phyloP scores from a whole-genome alignment of 2,329 filamentous ascomycete species.

The Bipolaris oryzae region DNA sequence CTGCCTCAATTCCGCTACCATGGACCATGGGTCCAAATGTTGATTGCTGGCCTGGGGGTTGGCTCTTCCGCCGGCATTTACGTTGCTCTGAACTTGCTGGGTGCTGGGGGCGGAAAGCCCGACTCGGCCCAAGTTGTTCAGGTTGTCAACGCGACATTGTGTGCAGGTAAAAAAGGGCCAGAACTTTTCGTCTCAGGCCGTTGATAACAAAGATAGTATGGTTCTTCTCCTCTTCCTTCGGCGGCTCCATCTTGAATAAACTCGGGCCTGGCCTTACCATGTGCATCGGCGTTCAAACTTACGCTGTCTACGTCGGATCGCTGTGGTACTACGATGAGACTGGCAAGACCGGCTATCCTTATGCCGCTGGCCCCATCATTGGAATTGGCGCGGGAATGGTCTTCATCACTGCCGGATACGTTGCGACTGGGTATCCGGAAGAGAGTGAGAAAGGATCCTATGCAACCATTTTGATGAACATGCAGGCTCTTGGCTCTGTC shows the following conservation, averaged over 20 bases:
- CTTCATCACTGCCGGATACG: conserved; percentile 41
- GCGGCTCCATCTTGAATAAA: conserved; percentile 41
- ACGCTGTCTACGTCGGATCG: conserved; percentile 40
- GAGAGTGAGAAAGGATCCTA: conserved; percentile 39
- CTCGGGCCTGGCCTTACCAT: conserved; percentile 40
- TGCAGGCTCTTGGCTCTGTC: conserved; percentile 38
- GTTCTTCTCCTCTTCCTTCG: conserved; percentile 43
- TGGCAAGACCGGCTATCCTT: conserved; percentile 40
- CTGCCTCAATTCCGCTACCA: conserved; percentile 38
- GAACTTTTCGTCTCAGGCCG: too few species aligned
- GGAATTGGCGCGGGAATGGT: conserved; percentile 44
- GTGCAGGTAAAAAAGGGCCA: conserved; percentile 20
- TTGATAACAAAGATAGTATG: conserved; percentile 25
- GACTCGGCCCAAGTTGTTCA: conserved; percentile 42
- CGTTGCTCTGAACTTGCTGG: conserved; percentile 39
- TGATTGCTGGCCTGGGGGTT: conserved; percentile 40
- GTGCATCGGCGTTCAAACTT: conserved; percentile 41
- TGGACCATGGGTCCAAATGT: conserved; percentile 40
- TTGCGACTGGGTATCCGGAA: conserved; percentile 40
- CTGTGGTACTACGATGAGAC: conserved; percentile 43
- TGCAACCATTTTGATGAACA: conserved; percentile 40
- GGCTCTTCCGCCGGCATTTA: conserved; percentile 40
- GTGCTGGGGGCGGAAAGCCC: conserved; percentile 37
- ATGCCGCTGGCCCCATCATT: conserved; percentile 38
- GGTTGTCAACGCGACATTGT: conserved; percentile 42